Base-by-base conservation (phyloP, 495 filamentous ascomycete species). In the Talaromyces trachyspermus region DNA sequence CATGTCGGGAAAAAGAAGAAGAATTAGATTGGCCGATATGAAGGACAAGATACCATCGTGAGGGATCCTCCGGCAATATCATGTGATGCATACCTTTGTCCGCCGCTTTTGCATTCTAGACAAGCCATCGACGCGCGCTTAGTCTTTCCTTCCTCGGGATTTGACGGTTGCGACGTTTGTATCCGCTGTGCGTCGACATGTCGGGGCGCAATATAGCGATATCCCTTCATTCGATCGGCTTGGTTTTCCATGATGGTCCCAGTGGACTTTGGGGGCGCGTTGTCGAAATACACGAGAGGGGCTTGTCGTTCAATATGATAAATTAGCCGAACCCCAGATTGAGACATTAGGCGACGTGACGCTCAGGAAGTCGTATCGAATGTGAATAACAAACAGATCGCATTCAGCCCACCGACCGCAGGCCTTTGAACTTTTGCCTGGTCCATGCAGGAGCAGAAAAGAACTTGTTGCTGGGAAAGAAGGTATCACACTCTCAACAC, bases 101-200 rank as follows among this genome's bases (percentile, higher is more conserved):
- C 69, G 62, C 33, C 64, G 56, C 40, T 51, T 59, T 72, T 63
- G 51, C 69, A 72, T 49, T 72, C 65, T 23, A 47, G 52, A 49
- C 69, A 72, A 18, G 69, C 69, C 10, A 62, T 63, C 9, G 67
- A 70, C 7, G 64, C 67, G 46, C 69, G 56, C 44, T 63, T 70
- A 38, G 61, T 63, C 39, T 63, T 59, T 27, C 46, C 50, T 8
- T 72, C 67, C 19, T 70, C 68, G 14, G 56, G 14, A 11, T 11
- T 36, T 15, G 22, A n/a, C 18, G 44, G 1, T 36, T 25, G 20
- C 25, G 44, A 30, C 6, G 30, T 33, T 33, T 23, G 29, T 14
- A 11, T 15, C n/a, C 25, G 14, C 18, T 46, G 29, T 35, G 25
- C n/a, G 26, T 46, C 44, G 4, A 24, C 17, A 20, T 46, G 44